Percentiles rank a stretch among this genome's conserved stretches.
These are phyloP conservation scores for Pythium sp. DNA, from an alignment of 352 stramenopile genomes.

Conservation along the genomic window DNA sequence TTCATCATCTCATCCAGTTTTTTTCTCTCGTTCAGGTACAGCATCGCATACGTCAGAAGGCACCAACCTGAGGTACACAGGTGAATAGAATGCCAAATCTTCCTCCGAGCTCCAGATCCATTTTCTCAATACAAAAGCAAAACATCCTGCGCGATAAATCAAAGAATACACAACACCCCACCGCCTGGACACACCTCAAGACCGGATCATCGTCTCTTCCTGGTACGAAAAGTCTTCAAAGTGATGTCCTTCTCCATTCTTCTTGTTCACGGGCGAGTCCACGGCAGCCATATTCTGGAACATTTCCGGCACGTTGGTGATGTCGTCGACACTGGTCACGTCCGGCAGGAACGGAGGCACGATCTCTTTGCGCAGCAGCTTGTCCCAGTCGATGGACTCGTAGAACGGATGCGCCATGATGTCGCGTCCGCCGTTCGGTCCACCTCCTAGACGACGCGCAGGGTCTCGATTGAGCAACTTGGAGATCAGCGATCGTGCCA, in stretches of 20 bases:
- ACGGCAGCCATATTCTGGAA: slow-evolving; percentile 89
- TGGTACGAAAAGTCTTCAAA: slow-evolving; percentile 91
- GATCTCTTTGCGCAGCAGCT: slow-evolving; percentile 83
- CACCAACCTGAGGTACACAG: neutral
- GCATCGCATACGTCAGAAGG: neutral
- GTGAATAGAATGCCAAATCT: neutral
- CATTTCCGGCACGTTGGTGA: slow-evolving; percentile 88
- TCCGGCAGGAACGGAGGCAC: slow-evolving; percentile 77
- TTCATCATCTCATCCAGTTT: neutral
- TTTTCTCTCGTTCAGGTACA: neutral
- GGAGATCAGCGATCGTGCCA: slow-evolving; percentile 72
- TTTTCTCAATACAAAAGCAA: slow-evolving; percentile 11
- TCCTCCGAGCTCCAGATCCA: neutral
- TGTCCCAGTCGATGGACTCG: slow-evolving; percentile 84
- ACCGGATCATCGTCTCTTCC: slow-evolving; percentile 53
- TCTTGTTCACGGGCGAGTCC: slow-evolving; percentile 86
- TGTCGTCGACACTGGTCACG: slow-evolving; percentile 75
- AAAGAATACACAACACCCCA: slow-evolving; percentile 9
- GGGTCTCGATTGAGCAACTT: slow-evolving; percentile 94
- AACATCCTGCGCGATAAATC: slow-evolving; percentile 8
- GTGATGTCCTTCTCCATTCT: slow-evolving; percentile 79
- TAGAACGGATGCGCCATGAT: slow-evolving; percentile 89
- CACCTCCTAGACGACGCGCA: slow-evolving; percentile 88
- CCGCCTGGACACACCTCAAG: slow-evolving; percentile 1
- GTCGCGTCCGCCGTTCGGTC: slow-evolving; percentile 76